Evolutionary conservation across 257 asterid species (phyloP).

Genomic region (Salvia splendens): DNA sequence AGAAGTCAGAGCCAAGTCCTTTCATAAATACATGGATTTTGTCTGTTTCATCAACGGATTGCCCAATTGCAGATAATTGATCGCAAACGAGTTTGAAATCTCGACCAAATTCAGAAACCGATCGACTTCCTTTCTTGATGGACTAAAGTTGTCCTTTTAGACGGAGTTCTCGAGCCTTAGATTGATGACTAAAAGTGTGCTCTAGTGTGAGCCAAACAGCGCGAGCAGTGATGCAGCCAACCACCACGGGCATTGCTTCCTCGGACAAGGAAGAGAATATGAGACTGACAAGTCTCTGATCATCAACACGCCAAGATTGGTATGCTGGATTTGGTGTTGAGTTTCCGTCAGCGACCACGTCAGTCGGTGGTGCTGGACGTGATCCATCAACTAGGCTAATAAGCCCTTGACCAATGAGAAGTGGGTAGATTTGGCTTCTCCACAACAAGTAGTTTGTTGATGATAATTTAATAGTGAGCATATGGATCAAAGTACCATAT

Average conservation of each 20-base stretch:
- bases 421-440: not conserved
- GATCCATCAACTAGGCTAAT: constrained; percentile 7
- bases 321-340: not conserved
- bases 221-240: not conserved
- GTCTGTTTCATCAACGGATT: not conserved
- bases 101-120: not conserved
- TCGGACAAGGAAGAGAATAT: not conserved
- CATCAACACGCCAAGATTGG: not conserved
- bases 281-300: not conserved
- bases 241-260: not conserved
- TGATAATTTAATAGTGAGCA: not conserved
- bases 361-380: not conserved
- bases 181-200: not conserved
- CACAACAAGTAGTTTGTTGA: not conserved
- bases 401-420: not conserved
- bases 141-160: not conserved
- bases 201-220: not conserved
- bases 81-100: constrained; percentile 11
- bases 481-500: not conserved
- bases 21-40: not conserved
- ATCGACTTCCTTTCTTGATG: not conserved
- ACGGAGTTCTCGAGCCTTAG: constrained; percentile 4
- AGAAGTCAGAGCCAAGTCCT: not conserved
- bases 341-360: not conserved
- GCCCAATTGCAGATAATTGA: not conserved